Conservation (phyloP, 108 stramenopile genomes). For the Fragilaria radians region DNA sequence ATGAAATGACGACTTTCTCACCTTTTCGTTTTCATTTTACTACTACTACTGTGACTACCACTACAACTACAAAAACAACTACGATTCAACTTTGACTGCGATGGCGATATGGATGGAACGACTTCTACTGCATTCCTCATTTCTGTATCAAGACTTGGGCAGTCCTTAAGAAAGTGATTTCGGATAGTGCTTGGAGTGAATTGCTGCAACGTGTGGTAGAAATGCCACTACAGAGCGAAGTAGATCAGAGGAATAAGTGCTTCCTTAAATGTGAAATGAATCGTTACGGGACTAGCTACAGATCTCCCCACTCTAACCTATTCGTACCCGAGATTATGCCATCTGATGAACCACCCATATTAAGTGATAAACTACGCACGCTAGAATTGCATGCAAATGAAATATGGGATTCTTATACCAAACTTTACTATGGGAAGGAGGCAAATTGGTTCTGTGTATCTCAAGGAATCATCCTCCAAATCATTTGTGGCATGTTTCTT, state of each 20-base stretch:
- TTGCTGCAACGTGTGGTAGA: not conserved
- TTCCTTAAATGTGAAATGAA: not conserved
- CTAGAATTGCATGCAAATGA: conserved; percentile 60
- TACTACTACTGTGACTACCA: too few relatives aligned
- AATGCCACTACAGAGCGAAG: not conserved
- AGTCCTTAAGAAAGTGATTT: not conserved
- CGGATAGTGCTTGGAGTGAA: not conserved
- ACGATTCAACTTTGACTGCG: not conserved
- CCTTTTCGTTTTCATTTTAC: too few relatives aligned
- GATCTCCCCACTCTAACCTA: not conserved
- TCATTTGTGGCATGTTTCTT: conserved; percentile 82
- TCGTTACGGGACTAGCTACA: not conserved
- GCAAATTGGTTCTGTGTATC: conserved; percentile 28
- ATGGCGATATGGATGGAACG: not conserved
- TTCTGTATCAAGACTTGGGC: not conserved
- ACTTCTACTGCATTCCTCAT: not conserved
- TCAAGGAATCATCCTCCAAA: not conserved
- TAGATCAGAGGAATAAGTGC: not conserved
- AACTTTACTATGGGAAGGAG: conserved; percentile 82
- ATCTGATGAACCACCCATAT: not conserved
- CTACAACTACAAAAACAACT: too few relatives aligned
- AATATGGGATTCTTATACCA: conserved; percentile 87
- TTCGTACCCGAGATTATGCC: not conserved
- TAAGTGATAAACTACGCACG: not conserved
- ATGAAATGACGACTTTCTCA: too few relatives aligned